Evolutionary conservation across 345 rosid species (phyloP), one percentile per base, ranked within the genome.

Genomic region (Heritiera littoralis): DNA sequence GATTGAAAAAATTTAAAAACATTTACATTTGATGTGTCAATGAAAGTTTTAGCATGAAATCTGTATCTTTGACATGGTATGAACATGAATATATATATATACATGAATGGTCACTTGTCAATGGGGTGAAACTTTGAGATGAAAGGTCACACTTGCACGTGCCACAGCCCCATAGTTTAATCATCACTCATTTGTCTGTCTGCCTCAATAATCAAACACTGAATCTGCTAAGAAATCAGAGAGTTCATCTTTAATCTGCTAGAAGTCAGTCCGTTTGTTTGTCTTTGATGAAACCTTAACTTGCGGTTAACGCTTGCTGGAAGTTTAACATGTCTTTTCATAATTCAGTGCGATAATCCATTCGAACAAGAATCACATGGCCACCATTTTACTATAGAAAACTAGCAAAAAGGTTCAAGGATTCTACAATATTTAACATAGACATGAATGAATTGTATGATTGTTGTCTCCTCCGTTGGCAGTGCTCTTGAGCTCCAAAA

Each of bases 121-220:
- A 23, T 61, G 30, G 6, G 40, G 17, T 61, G 66, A 28, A 12
- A 61, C 3, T 61, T 23, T 61, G 41, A 30, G 14, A 30, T 3
- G 17, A 30, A 30, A 30, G 66, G 66, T 61, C 66, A 30, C 65
- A 61, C 17, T 30, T 61, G 40, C 66, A 61, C 66, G 66, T 61
- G 66, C 66, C 66, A 61, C 66, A 4, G 1, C 17, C 66, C 30
- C 18, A 10, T 28, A 11, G 40, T 12, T 61, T 30, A 30, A 61
- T 61, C 66, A 30, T 61, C 17, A 30, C 7, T 63, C 67, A 11
- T 13, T 63, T 63, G 23, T 55, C 40, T 28, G 38, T 30, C 66
- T 32, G 23, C 9, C 10, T 32, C 35, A 28, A 3, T 60, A 30
- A 28, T 61, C 66, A 61, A 61, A 61, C 40, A 28, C 6, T 63